Percentiles rank a stretch among this genome's conserved stretches.
These are phyloP conservation scores for Aspergillus piperis DNA, from an alignment of 2,329 filamentous ascomycete species.

Conservation along the genomic window DNA sequence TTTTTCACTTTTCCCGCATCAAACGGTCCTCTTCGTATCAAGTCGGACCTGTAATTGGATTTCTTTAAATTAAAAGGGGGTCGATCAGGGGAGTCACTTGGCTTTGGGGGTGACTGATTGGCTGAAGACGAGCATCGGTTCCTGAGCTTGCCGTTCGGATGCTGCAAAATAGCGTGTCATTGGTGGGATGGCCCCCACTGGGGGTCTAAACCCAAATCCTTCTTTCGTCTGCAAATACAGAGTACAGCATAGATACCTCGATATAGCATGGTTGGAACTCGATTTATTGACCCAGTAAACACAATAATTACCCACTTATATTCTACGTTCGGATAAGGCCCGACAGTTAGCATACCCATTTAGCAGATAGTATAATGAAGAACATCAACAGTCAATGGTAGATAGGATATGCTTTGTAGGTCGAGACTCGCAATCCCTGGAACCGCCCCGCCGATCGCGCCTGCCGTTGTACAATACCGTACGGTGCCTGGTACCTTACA, in stretches of 20 bases:
- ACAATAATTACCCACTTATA: too few relatives aligned
- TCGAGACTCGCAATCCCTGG: slow-evolving; percentile 18
- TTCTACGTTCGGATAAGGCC: too few relatives aligned
- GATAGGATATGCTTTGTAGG: not conserved
- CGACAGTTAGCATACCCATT: too few relatives aligned
- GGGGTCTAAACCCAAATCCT: too few relatives aligned
- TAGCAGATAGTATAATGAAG: too few relatives aligned
- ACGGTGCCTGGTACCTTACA: slow-evolving; percentile 11
- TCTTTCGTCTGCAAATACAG: too few relatives aligned
- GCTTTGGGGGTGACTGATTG: slow-evolving; percentile 13
- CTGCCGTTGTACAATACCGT: slow-evolving; percentile 10
- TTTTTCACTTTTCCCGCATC: not conserved
- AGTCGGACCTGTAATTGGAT: slow-evolving; percentile 9
- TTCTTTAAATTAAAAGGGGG: slow-evolving; percentile 25
- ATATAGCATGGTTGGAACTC: too few relatives aligned
- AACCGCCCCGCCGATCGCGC: slow-evolving; percentile 7
- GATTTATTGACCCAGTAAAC: too few relatives aligned
- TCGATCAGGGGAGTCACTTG: slow-evolving; percentile 19
- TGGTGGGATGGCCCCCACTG: slow-evolving; percentile 12
- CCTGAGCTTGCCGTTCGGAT: slow-evolving; percentile 16
- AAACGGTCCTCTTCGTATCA: slow-evolving; percentile 4
- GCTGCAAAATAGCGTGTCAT: slow-evolving; percentile 2
- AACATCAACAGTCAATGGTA: too few relatives aligned
- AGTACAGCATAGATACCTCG: too few relatives aligned
- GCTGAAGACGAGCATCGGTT: slow-evolving; percentile 9